These are phyloP conservation scores for Rhizoclosmatium sp. DNA, from an alignment of 192 early-diverging fungal genomes.

Conservation along the genomic window DNA sequence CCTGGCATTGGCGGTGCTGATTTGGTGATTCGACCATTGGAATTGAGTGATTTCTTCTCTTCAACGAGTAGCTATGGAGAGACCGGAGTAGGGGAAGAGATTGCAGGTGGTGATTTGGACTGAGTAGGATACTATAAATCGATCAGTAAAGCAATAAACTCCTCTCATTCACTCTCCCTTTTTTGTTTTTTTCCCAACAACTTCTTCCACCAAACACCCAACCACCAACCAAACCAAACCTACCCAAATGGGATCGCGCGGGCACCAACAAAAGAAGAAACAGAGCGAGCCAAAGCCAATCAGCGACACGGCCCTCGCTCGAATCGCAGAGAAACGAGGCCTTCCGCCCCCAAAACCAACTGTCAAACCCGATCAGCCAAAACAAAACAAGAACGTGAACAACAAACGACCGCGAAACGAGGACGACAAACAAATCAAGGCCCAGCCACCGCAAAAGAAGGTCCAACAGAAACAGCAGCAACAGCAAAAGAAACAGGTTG, in stretches of 20 bases:
- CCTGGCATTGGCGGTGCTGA: conserved; percentile 20
- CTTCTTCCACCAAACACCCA: not conserved
- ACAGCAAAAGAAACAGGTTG: not conserved
- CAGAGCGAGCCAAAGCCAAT: conserved; percentile 53
- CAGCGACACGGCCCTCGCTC: conserved; percentile 41
- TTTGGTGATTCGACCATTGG: conserved; percentile 45
- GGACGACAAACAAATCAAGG: conserved; percentile 18
- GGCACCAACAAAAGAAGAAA: conserved; percentile 55
- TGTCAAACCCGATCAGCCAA: conserved; percentile 11
- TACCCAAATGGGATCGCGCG: conserved; percentile 50
- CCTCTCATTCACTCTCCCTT: not conserved
- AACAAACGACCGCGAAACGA: conserved; percentile 24
- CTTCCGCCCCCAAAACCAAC: conserved; percentile 21
- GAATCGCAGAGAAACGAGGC: conserved; percentile 41
- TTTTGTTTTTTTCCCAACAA: conserved; percentile 20
- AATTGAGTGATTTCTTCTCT: conserved; percentile 40
- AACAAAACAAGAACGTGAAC: conserved; percentile 23
- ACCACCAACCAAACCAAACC: not conserved
- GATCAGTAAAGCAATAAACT: not conserved
- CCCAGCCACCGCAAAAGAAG: not conserved
- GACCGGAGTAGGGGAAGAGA: not conserved
- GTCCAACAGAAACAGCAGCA: too few species aligned
- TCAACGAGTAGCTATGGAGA: not conserved
- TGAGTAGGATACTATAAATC: not conserved
- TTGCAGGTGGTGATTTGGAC: not conserved